Conservation (phyloP, 1,284 basidiomycete genomes). For the Hypsizygus ulmarius region DNA sequence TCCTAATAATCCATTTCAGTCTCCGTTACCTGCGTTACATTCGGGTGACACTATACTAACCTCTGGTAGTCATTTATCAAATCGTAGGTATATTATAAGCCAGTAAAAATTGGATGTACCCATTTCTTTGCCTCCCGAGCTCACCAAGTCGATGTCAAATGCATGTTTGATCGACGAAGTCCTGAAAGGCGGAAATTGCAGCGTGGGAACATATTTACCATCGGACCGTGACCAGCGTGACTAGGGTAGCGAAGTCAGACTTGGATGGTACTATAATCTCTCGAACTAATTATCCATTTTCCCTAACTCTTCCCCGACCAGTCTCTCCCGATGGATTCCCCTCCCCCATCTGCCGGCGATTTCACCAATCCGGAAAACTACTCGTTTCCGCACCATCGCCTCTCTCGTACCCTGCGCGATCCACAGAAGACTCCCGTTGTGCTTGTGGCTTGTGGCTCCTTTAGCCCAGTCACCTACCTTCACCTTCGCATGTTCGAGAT, state of each 20-base stretch:
- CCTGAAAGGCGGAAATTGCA: constrained; percentile 5
- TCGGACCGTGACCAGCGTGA: constrained; percentile 11
- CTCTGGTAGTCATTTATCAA: too few relatives aligned
- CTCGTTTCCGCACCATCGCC: constrained; percentile 63
- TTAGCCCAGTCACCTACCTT: constrained; percentile 80
- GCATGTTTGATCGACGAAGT: constrained; percentile 5
- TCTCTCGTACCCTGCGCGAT: constrained; percentile 56
- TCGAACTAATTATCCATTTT: constrained; percentile 10
- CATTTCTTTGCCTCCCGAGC: too few relatives aligned
- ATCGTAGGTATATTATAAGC: too few relatives aligned
- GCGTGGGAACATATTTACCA: constrained; percentile 14
- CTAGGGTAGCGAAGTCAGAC: constrained; percentile 9
- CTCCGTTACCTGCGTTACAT: too few relatives aligned
- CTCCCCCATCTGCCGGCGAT: constrained; percentile 30
- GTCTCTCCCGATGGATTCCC: constrained; percentile 27
- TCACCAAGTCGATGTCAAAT: too few relatives aligned
- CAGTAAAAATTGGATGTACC: too few relatives aligned
- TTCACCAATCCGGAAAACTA: constrained; percentile 64
- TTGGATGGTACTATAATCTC: constrained; percentile 10
- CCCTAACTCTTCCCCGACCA: constrained; percentile 8
- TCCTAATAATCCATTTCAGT: too few relatives aligned
- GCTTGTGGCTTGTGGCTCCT: constrained; percentile 78
- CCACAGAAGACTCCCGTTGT: constrained; percentile 69
- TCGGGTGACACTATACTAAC: too few relatives aligned
- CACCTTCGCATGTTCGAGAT: constrained; percentile 97